These are phyloP conservation scores for Aspergillus amoenus DNA, from an alignment of 2,329 filamentous ascomycete species.

Conservation along the genomic window DNA sequence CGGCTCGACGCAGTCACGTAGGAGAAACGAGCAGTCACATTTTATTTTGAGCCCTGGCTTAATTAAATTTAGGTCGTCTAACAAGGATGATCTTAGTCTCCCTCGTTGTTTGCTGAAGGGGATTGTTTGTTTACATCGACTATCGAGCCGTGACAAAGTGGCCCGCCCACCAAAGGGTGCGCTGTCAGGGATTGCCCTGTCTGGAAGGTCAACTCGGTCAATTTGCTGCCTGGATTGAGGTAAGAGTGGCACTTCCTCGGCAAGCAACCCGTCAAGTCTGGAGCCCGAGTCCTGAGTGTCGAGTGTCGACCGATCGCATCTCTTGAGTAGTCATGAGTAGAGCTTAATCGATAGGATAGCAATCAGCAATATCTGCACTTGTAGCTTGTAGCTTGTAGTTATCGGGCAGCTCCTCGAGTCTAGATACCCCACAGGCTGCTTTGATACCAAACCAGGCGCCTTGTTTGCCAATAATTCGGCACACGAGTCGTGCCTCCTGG, in stretches of 20 bases:
- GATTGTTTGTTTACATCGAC: slow-evolving; percentile 2
- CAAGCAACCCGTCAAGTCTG: background rate
- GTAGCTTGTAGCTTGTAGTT: background rate
- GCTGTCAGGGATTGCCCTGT: background rate
- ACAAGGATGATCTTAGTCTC: background rate
- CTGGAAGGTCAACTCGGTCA: background rate
- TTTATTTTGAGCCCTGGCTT: background rate
- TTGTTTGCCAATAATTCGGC: slow-evolving; percentile 2
- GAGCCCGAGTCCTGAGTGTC: background rate
- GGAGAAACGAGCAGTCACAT: slow-evolving; percentile 5
- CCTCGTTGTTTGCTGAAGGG: background rate
- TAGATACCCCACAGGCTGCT: background rate
- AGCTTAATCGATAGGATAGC: slow-evolving; percentile 2
- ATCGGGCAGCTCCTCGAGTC: background rate
- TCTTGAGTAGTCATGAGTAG: background rate
- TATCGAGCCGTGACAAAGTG: background rate
- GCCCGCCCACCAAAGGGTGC: background rate
- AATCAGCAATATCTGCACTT: background rate
- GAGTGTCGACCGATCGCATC: background rate
- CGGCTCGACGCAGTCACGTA: background rate
- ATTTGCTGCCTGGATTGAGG: background rate
- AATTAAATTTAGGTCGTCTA: slow-evolving; percentile 1
- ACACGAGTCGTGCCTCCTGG: background rate
- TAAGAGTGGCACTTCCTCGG: background rate
- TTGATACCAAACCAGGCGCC: background rate